phyloP scores from a whole-genome alignment of 2,329 filamentous ascomycete genomes.

The Xylariaceae sp. region DNA sequence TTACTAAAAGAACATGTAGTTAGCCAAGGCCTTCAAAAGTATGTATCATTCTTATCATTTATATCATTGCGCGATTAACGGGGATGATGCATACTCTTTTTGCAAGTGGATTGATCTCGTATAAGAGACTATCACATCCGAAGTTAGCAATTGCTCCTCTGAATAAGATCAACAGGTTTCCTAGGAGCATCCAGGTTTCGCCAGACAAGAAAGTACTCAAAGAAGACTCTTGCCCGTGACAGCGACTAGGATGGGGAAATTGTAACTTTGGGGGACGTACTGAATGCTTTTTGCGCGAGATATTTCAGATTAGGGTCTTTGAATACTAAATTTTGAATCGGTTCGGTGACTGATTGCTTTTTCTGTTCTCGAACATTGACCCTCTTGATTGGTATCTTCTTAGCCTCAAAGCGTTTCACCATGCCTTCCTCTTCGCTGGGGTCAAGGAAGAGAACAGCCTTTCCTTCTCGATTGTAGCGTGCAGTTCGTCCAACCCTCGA shows the following conservation, averaged over 20 bases:
- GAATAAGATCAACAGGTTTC: too few species aligned
- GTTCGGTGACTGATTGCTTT: constrained; percentile 81
- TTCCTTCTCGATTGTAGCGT: constrained; percentile 79
- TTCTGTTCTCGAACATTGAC: constrained; percentile 91
- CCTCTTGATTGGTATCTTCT: constrained; percentile 85
- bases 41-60: too few species aligned
- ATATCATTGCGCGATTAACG: background rate
- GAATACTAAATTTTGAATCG: constrained; percentile 94
- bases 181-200: too few species aligned
- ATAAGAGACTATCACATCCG: too few species aligned
- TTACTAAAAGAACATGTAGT: constrained; percentile 59
- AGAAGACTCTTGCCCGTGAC: too few species aligned
- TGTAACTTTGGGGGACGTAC: too few species aligned
- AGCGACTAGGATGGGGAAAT: too few species aligned
- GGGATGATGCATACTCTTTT: constrained; percentile 54
- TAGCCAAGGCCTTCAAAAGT: too few species aligned
- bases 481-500: constrained; percentile 27
- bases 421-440: constrained; percentile 94
- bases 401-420: constrained; percentile 81
- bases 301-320: constrained; percentile 94
- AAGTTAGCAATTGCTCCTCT: too few species aligned
- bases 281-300: constrained; percentile 92
- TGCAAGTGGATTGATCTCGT: constrained; percentile 84
- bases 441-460: constrained; percentile 88
- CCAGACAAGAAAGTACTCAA: too few species aligned